Percentiles rank a stretch among this genome's conserved stretches.
Evolutionary conservation across 331 rosid species (phyloP).

Genomic region (Erythrophleum ivorense): DNA sequence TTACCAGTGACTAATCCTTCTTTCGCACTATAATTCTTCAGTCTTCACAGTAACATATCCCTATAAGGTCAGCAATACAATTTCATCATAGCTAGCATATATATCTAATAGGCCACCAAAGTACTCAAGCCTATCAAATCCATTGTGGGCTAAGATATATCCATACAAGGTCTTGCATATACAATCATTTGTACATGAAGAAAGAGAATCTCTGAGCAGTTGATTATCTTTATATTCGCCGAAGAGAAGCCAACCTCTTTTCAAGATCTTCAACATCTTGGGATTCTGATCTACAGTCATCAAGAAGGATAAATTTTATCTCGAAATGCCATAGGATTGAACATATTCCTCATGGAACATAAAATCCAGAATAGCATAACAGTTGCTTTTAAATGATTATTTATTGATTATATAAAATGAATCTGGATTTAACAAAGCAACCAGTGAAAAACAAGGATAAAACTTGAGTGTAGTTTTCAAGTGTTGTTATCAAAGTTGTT

Average conservation of each 20-base stretch:
- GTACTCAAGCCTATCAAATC: background rate
- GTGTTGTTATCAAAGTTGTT: no score
- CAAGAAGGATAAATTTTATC: conserved; percentile 5
- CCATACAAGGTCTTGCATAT: background rate
- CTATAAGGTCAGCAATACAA: conserved; percentile 10
- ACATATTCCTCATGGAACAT: background rate
- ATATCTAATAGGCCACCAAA: background rate
- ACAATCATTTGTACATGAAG: conserved; percentile 44
- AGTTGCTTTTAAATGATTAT: background rate
- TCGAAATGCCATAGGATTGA: background rate
- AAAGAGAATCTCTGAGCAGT: conserved; percentile 23
- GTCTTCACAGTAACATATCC: conserved; percentile 19
- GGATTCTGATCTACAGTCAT: conserved; percentile 61
- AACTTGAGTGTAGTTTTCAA: background rate
- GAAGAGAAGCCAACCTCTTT: conserved; percentile 90
- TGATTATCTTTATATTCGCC: conserved; percentile 54
- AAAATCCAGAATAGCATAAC: background rate
- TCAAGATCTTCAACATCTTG: conserved; percentile 88
- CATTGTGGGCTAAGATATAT: background rate
- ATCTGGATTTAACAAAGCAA: background rate
- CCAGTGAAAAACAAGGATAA: background rate
- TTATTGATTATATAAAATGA: background rate
- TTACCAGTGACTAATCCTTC: no score
- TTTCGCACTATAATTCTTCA: no score
- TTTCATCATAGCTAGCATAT: conserved; percentile 26